Conservation (phyloP, 2,329 filamentous ascomycete genomes). For the Fusarium subtropicale region DNA sequence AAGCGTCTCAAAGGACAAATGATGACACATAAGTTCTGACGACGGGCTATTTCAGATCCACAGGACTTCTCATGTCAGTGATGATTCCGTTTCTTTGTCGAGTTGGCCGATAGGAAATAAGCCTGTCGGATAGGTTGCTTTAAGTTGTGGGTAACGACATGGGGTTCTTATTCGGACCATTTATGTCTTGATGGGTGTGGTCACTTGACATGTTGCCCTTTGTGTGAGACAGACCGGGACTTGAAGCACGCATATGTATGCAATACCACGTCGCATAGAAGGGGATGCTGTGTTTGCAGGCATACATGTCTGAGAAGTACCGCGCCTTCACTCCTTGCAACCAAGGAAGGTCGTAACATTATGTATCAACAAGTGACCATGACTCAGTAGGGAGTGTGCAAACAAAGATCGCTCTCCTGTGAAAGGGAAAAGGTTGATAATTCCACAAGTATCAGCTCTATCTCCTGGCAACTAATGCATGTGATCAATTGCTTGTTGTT, state of each 20-base stretch:
- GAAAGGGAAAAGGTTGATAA: neutral
- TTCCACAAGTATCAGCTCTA: neutral
- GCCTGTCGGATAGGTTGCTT: neutral
- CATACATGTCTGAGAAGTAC: neutral
- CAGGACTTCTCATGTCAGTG: neutral
- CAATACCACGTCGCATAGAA: slow-evolving; percentile 6
- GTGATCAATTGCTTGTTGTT: neutral
- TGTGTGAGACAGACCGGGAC: neutral
- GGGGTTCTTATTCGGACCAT: neutral
- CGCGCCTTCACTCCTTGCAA: neutral
- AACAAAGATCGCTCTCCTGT: neutral
- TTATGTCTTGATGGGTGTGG: neutral
- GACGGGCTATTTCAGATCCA: neutral
- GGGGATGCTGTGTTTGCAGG: neutral
- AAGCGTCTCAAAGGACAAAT: neutral
- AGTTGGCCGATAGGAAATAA: neutral
- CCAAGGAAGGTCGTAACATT: neutral
- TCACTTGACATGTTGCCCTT: slow-evolving; percentile 21
- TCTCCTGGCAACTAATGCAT: neutral
- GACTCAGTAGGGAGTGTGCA: neutral
- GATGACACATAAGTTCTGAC: neutral
- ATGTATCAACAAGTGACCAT: neutral
- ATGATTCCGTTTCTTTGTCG: neutral
- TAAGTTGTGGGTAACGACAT: neutral
- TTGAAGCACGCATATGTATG: slow-evolving; percentile 1